Evolutionary conservation across 176 grass and related monocot genomes (phyloP).

Genomic region (Ensete glaucum): DNA sequence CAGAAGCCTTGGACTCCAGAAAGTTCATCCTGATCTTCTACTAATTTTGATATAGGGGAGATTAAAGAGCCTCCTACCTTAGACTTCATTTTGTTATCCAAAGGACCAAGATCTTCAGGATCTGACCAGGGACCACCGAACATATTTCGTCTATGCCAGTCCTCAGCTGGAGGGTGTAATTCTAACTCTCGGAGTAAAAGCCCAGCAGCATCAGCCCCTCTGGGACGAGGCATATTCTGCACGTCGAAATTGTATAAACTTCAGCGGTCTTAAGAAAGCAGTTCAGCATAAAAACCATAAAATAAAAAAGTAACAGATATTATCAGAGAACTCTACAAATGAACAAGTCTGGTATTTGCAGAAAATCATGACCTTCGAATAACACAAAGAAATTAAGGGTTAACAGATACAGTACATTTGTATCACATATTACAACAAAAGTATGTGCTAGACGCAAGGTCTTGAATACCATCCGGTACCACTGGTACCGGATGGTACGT

Average conservation of each 20-base stretch:
- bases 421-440: neutral
- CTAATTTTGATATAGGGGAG: constrained; percentile 38
- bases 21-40: constrained; percentile 38
- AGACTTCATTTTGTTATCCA: constrained; percentile 59
- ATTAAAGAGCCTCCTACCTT: constrained; percentile 48
- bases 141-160: constrained; percentile 98
- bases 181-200: constrained; percentile 95
- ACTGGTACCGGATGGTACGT: no score
- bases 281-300: no score
- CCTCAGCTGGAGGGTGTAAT: constrained; percentile 91
- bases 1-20: constrained; percentile 59
- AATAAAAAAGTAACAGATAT: no score
- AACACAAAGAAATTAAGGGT: neutral
- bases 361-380: neutral
- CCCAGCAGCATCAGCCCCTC: constrained; percentile 96
- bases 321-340: no score
- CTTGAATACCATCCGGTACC: no score
- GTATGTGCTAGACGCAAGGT: neutral
- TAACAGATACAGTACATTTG: no score
- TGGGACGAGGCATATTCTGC: constrained; percentile 97
- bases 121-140: constrained; percentile 99
- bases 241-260: neutral
- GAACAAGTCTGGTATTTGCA: neutral
- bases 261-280: no score
- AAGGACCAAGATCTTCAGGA: constrained; percentile 71